These are phyloP conservation scores for Didymella segeticola DNA, from an alignment of 2,329 filamentous ascomycete species.

Conservation along the genomic window DNA sequence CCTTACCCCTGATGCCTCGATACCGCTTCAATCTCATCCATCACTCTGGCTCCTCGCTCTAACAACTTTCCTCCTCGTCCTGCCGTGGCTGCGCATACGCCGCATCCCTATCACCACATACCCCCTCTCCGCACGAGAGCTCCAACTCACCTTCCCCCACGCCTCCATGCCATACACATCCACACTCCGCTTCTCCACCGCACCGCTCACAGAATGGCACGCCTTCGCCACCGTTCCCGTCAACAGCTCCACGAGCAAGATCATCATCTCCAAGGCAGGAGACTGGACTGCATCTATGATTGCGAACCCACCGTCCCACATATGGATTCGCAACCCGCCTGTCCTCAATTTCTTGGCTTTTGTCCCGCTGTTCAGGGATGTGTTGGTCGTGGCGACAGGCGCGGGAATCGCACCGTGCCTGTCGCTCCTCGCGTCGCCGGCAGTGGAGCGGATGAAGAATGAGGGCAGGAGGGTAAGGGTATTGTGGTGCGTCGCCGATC, in stretches of 20 bases:
- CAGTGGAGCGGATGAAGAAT: slow-evolving; percentile 12
- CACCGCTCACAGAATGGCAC: slow-evolving; percentile 45
- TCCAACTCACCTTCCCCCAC: slow-evolving; percentile 64
- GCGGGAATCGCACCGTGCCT: slow-evolving; percentile 34
- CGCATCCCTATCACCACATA: slow-evolving; percentile 70
- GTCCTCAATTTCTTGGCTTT: slow-evolving; percentile 29
- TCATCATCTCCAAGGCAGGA: slow-evolving; percentile 44
- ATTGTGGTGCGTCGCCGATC: slow-evolving; percentile 27
- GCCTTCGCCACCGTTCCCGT: slow-evolving; percentile 48
- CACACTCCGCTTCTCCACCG: slow-evolving; percentile 22
- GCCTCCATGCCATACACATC: slow-evolving; percentile 33
- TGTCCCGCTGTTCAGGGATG: slow-evolving; percentile 24
- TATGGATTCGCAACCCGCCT: slow-evolving; percentile 29
- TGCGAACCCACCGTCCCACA: slow-evolving; percentile 12
- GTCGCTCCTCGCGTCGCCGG: slow-evolving; percentile 22
- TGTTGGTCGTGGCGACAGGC: slow-evolving; percentile 32
- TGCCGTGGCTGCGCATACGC: slow-evolving; percentile 76
- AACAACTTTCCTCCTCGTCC: slow-evolving; percentile 70
- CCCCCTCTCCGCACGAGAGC: slow-evolving; percentile 72
- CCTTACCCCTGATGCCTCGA: background rate
- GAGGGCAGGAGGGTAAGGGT: slow-evolving; percentile 15
- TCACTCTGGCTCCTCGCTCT: slow-evolving; percentile 71
- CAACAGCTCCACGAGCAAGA: slow-evolving; percentile 21
- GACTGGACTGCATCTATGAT: slow-evolving; percentile 43
- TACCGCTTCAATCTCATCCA: slow-evolving; percentile 16